phyloP scores from a whole-genome alignment of 2,329 filamentous ascomycete genomes.

The Corinectria fuckeliana region DNA sequence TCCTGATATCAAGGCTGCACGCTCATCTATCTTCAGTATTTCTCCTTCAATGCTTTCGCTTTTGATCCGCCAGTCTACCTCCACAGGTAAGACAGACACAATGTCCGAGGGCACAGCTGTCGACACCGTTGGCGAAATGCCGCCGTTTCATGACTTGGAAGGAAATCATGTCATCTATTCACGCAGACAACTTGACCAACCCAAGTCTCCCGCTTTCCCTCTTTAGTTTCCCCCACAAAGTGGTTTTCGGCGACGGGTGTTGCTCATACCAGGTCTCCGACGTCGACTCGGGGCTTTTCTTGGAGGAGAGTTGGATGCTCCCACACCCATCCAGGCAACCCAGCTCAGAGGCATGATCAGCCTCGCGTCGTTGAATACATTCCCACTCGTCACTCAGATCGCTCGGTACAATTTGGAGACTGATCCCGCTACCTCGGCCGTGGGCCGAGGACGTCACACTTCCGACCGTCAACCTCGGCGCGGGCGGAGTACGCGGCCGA shows the following conservation, averaged over 20 bases:
- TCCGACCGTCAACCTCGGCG: neutral
- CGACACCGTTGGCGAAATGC: neutral
- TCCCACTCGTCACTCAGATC: constrained; percentile 27
- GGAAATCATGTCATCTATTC: neutral
- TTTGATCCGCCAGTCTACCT: neutral
- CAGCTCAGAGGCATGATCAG: neutral
- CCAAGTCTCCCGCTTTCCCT: constrained; percentile 1
- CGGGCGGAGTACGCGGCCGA: constrained; percentile 3
- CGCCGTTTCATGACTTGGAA: neutral
- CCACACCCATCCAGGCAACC: neutral
- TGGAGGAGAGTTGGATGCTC: neutral
- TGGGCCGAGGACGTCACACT: neutral
- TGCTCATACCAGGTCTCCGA: neutral
- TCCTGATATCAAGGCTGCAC: neutral
- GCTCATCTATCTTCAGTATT: neutral
- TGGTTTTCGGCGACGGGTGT: neutral
- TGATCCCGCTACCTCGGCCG: neutral
- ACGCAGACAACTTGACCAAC: constrained; percentile 1
- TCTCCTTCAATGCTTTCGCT: neutral
- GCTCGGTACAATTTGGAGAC: constrained; percentile 18
- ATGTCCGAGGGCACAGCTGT: neutral
- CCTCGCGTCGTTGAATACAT: constrained; percentile 20
- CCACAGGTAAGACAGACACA: neutral
- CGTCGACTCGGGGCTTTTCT: neutral
- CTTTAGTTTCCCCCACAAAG: neutral